Base-by-base conservation (phyloP, 169 alveolate species). In the Eimeria brunetti region DNA sequence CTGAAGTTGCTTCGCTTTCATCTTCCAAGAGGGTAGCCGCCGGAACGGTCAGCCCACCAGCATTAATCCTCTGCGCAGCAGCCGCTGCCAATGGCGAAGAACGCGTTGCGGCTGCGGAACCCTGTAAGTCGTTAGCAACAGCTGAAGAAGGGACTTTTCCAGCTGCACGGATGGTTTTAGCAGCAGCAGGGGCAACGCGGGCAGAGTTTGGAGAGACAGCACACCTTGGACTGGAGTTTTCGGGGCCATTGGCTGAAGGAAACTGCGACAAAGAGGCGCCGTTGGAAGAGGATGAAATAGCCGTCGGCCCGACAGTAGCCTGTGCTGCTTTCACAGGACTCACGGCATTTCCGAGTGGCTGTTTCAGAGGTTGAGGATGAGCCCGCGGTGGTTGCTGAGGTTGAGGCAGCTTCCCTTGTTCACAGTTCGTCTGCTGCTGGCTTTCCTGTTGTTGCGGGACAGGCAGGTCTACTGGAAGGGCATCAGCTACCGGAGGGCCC, bases 301-400 rank as follows among this genome's bases (percentile, higher is more conserved):
- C 86, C 7, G 22, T 76, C 41, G 12, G 86, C 6, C 64, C 36
- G 38, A 44, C 64, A 44, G 86, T 41, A 24, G 12, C 46, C 36
- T 76, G 86, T 46, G 16, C 41, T 76, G 64, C 60, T 44, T 46
- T 58, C 22, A 27, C 41, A 12, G 38, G 41, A 49, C 8, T 44
- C 27, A 24, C 20, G 44, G 46, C 8, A 14, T 24, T 16, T 46
- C 41, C 9, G 58, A 36, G 30, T 41, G 36, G 91, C 80, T 60
- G 80, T 11, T 85, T 38, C 44, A 36, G 38, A 2, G 75, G 91
- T 22, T 85, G 91, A 41, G 78, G 58, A 41, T 85, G 78, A 18
- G 91, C 73, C 58, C 44, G 58, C n/a, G 78, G 91, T 7, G 91
- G 91, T 41, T 56, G 58, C 14, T 85, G 91, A 7, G 91, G 91